Evolutionary conservation across 2,329 filamentous ascomycete species (phyloP), one percentile per base, ranked within the genome.

Genomic region (Zymoseptoria ardabiliae): DNA sequence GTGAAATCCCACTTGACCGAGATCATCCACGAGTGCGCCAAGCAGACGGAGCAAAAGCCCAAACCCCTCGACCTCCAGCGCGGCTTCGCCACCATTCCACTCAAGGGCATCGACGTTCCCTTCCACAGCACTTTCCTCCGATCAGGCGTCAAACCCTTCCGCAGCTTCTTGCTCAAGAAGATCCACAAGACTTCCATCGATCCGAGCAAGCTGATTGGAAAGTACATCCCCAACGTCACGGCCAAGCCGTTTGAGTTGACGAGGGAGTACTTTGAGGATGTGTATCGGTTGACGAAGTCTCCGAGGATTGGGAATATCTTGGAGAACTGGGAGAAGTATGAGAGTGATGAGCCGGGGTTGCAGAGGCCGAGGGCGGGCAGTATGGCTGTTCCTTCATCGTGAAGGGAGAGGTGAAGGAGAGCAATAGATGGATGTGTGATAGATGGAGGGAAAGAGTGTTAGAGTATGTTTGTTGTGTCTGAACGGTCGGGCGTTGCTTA

Each of bases 141-240:
- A 58, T 96, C 91, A 48, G 95, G 94, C 70, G 94, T 99, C 76
- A 99, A 99, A 83, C 94, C 95, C 53, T 99, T 99, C 91, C 85
- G 94, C 67, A 93, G 88, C 51, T 99, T 99, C 85, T 77, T 99
- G 73, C 87, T 97, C 69, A 99, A 97, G 89, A 99, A 99, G 85
- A 97, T 99, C 80, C 91, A 97, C 83, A 96, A 96, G 85, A 97
- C 92, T 22, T 95, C 90, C 57, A 97, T 99, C 75, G 94, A 99
- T 75, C 94, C 94, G 4, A 89, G 90, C 74, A 97, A 97, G 82
- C 79, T 99, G 71, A 84, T 99, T 67, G 94, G 94, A 71, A 99
- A 99, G 79, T 99, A 99, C 79, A 97, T 99, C 67, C 94, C 94
- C 68, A 99, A 99, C 77, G 95, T 99, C 67, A 99, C 94, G 58